A percentile compares a stretch with the other conserved stretches of the same genome.
Conservation (phyloP, 2,329 filamentous ascomycete species). For the Apiospora phragmitis region DNA sequence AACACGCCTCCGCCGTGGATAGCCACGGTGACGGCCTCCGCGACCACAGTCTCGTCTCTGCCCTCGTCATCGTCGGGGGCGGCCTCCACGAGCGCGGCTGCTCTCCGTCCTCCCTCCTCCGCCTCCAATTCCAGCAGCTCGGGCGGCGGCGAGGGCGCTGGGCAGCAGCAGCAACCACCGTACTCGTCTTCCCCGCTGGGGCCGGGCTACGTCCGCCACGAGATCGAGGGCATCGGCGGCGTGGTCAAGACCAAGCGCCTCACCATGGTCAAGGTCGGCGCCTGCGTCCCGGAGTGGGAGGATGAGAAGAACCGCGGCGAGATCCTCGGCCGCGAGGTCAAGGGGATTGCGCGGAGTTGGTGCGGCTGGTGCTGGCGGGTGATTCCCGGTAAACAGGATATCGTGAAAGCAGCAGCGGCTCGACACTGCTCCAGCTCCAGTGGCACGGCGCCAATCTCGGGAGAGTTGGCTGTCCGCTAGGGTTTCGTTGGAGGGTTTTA, state of each 20-base stretch:
- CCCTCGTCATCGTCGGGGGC: slow-evolving; percentile 23
- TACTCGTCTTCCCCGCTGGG: slow-evolving; percentile 48
- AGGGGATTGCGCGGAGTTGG: slow-evolving; percentile 73
- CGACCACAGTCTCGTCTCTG: slow-evolving; percentile 13
- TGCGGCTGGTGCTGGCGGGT: slow-evolving; percentile 89
- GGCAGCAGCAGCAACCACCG: slow-evolving; percentile 35
- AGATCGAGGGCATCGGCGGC: slow-evolving; percentile 89
- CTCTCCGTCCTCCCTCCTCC: background rate
- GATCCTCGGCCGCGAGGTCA: slow-evolving; percentile 70
- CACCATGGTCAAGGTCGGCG: slow-evolving; percentile 77
- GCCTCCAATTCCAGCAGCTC: slow-evolving; percentile 15
- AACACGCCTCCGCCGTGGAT: slow-evolving; percentile 21
- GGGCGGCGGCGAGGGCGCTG: background rate
- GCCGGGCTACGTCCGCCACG: slow-evolving; percentile 79
- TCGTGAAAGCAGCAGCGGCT: slow-evolving; percentile 10
- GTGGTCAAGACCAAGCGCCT: slow-evolving; percentile 87
- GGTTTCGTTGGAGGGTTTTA: background rate
- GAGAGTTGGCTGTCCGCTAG: background rate
- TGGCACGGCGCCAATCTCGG: background rate
- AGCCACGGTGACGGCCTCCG: slow-evolving; percentile 10
- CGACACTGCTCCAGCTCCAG: background rate
- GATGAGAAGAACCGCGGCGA: slow-evolving; percentile 69
- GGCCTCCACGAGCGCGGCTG: slow-evolving; percentile 17
- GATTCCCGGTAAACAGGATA: slow-evolving; percentile 59
- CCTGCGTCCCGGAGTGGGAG: slow-evolving; percentile 82